Conservation (phyloP, 306 rosid genomes). For the Quercus ilex region DNA sequence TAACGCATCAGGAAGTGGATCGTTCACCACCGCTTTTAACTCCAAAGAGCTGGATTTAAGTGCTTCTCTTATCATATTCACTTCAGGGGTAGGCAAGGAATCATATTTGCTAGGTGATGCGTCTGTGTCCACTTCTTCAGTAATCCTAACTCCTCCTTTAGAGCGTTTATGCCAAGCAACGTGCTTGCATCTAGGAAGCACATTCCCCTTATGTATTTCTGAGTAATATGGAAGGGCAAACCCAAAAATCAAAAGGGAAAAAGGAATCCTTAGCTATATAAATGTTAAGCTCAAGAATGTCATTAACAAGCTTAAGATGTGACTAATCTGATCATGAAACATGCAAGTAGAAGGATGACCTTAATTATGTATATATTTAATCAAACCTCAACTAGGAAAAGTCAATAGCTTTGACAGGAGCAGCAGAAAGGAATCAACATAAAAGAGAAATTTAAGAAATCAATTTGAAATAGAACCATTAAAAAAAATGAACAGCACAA, state of each 20-base stretch:
- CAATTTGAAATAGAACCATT: not conserved
- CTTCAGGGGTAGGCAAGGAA: slow-evolving; percentile 36
- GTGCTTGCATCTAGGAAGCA: slow-evolving; percentile 34
- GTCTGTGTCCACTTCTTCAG: slow-evolving; percentile 33
- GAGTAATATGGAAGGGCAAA: not conserved
- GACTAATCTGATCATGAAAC: not conserved
- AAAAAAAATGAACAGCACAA: not conserved
- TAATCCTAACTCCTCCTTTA: slow-evolving; percentile 51
- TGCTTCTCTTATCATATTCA: slow-evolving; percentile 49
- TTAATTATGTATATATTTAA: not conserved
- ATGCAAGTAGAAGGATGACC: not conserved
- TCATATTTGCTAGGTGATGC: slow-evolving; percentile 10
- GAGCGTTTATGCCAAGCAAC: slow-evolving; percentile 32
- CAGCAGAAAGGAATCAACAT: not conserved
- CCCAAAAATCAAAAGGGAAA: not conserved
- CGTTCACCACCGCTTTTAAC: slow-evolving; percentile 51
- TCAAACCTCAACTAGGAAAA: not conserved
- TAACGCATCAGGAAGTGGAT: slow-evolving; percentile 77
- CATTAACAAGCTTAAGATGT: not conserved
- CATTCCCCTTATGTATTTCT: slow-evolving; percentile 31
- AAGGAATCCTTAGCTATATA: not conserved
- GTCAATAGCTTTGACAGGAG: not conserved
- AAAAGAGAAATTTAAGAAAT: not conserved
- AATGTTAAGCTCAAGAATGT: not conserved
- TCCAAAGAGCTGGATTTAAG: slow-evolving; percentile 59